Evolutionary conservation across 768 basidiomycete species (phyloP).

Genomic region (Dacryopinax primogenitus): DNA sequence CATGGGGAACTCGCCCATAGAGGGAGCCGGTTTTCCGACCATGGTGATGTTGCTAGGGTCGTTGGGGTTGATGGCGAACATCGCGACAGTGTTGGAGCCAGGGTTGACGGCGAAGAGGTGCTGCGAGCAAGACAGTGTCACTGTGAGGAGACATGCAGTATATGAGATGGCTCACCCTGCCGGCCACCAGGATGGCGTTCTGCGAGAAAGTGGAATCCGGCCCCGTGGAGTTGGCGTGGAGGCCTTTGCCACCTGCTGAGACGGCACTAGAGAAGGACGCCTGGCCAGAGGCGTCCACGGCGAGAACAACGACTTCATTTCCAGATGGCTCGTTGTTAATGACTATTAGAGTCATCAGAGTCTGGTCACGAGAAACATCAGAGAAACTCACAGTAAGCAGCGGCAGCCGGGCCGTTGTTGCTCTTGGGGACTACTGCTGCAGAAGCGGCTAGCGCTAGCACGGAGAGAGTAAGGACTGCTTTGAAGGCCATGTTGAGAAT

Average conservation of each 20-base stretch:
- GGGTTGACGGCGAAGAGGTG: constrained; percentile 15
- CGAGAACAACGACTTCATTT: constrained; percentile 35
- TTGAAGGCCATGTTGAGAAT: background rate
- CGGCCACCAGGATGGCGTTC: constrained; percentile 32
- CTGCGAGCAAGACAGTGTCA: background rate
- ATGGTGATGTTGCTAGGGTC: constrained; percentile 33
- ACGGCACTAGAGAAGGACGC: constrained; percentile 23
- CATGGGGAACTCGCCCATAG: constrained; percentile 41
- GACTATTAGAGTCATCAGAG: constrained; percentile 26
- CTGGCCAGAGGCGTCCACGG: constrained; percentile 33
- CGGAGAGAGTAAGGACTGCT: background rate
- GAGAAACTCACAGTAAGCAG: background rate
- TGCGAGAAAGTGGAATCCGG: constrained; percentile 35
- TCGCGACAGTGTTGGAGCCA: constrained; percentile 35
- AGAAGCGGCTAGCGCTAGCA: background rate
- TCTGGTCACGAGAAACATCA: background rate
- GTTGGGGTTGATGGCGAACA: constrained; percentile 33
- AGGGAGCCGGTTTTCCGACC: constrained; percentile 35
- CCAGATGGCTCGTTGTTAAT: constrained; percentile 39
- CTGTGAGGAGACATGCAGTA: constrained; percentile 27
- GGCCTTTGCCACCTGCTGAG: constrained; percentile 28
- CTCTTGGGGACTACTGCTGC: background rate
- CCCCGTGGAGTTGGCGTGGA: constrained; percentile 28
- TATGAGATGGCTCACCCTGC: constrained; percentile 26
- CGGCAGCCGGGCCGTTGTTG: background rate